Evolutionary conservation across 2,329 filamentous ascomycete genomes (phyloP).

Genomic region (Raffaelea arxii): DNA sequence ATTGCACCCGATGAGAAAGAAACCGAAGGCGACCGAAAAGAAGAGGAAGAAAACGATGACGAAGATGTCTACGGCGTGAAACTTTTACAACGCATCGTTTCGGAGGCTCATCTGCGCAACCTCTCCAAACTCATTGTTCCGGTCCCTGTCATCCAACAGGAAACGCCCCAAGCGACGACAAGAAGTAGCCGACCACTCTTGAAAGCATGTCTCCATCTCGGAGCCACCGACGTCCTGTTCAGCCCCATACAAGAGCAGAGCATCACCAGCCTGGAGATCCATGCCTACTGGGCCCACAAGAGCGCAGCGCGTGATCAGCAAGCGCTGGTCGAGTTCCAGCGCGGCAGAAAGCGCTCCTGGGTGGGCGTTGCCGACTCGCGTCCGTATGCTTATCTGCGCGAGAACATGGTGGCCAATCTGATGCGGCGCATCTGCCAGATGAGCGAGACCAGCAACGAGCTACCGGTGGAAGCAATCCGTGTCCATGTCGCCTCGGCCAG

Average conservation of each 20-base stretch:
- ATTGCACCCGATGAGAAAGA: conserved; percentile 24
- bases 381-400: conserved; percentile 79
- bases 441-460: conserved; percentile 51
- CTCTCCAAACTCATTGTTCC: conserved; percentile 47
- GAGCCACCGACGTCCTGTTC: conserved; percentile 76
- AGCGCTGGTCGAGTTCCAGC: conserved; percentile 60
- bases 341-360: conserved; percentile 80
- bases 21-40: no score
- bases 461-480: conserved; percentile 53
- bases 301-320: conserved; percentile 65
- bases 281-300: conserved; percentile 74
- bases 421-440: conserved; percentile 76
- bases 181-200: conserved; percentile 28
- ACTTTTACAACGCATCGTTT: conserved; percentile 46
- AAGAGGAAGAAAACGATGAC: no score
- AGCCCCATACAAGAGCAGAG: conserved; percentile 68
- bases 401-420: conserved; percentile 86
- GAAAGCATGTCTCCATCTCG: conserved; percentile 70
- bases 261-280: conserved; percentile 67
- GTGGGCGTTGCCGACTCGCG: conserved; percentile 78
- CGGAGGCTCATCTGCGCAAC: conserved; percentile 46
- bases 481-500: conserved; percentile 59
- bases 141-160: conserved; percentile 36
- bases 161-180: conserved; percentile 5
- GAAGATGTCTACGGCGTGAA: conserved; percentile 46